Percentiles rank a stretch among this genome's conserved stretches.
Evolutionary conservation across 257 asterid species (phyloP).

Genomic region (Buddleja alternifolia): DNA sequence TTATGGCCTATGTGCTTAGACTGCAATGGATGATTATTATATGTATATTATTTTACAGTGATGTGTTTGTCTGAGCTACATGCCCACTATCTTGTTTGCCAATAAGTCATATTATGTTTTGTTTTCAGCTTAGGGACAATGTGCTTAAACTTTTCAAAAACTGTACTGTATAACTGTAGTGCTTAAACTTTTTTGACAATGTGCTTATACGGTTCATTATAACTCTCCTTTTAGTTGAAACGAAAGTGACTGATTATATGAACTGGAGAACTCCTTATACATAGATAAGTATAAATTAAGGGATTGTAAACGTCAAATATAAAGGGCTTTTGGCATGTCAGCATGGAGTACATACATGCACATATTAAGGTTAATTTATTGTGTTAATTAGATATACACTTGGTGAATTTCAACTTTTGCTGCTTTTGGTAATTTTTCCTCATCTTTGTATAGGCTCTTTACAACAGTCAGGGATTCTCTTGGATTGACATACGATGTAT

Average conservation of each 20-base stretch:
- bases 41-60: neutral
- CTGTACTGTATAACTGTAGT: neutral
- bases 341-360: neutral
- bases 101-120: constrained; percentile 13
- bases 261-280: neutral
- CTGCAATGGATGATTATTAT: constrained; percentile 4
- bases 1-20: constrained; percentile 16
- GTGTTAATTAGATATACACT: neutral
- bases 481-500: constrained; percentile 95
- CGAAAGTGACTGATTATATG: neutral
- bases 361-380: neutral
- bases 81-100: neutral
- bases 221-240: neutral
- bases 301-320: neutral
- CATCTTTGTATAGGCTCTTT: constrained; percentile 67
- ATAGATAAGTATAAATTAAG: neutral
- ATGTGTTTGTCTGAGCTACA: constrained; percentile 1
- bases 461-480: constrained; percentile 99
- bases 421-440: constrained; percentile 14
- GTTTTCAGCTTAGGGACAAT: neutral
- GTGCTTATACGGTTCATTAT: no score
- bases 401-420: constrained; percentile 17
- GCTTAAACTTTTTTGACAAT: no score
- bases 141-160: neutral
- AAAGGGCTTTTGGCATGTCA: neutral